phyloP scores from a whole-genome alignment of 148 eudicot species.

The Chenopodium quinoa region DNA sequence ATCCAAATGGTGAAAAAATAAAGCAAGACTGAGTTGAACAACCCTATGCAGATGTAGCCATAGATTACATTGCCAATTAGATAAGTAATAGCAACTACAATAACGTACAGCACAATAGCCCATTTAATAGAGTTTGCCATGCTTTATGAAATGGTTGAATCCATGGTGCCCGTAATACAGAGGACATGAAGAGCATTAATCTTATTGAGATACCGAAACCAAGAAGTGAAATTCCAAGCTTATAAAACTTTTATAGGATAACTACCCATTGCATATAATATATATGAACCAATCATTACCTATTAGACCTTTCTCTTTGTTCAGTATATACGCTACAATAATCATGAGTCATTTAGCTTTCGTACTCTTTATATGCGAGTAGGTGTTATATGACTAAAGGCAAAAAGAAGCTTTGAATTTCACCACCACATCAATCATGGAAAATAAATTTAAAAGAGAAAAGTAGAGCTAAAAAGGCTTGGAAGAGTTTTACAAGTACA shows the following conservation, averaged over 20 bases:
- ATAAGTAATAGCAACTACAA: not conserved
- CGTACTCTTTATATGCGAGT: not conserved
- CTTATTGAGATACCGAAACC: not conserved
- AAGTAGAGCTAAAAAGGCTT: not conserved
- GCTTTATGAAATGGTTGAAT: not conserved
- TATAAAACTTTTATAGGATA: not conserved
- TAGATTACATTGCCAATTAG: not conserved
- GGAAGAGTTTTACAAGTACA: not conserved
- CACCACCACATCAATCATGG: not conserved
- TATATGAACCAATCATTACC: not conserved
- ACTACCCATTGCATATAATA: not conserved
- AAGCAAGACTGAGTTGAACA: too few relatives aligned
- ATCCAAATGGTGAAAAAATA: not conserved
- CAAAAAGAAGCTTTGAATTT: not conserved
- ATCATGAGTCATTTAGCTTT: not conserved
- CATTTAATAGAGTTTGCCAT: not conserved
- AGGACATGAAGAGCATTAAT: not conserved
- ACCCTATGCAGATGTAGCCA: not conserved
- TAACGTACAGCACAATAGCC: not conserved
- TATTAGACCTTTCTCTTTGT: not conserved
- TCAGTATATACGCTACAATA: not conserved
- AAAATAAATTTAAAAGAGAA: not conserved
- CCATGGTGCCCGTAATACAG: not conserved
- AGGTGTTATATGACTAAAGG: not conserved
- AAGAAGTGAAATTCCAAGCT: not conserved